Evolutionary conservation across 306 rosid genomes (phyloP).

Genomic region (Urtica urens): DNA sequence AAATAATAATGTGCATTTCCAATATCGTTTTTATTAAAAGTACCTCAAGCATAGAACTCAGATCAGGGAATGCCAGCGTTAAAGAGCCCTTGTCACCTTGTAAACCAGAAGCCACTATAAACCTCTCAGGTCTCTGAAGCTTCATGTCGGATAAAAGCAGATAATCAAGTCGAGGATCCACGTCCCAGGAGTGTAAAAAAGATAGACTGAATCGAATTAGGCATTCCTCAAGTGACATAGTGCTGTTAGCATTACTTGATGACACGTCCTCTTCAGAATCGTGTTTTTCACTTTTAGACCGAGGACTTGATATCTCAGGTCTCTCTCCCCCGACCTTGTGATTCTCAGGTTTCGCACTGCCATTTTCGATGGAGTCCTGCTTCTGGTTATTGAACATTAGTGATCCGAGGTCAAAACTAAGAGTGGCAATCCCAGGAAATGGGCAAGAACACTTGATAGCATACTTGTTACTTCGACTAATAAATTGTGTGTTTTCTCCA

Average conservation of each 20-base stretch:
- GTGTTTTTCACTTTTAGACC: constrained; percentile 17
- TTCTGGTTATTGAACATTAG: constrained; percentile 48
- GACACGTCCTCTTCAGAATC: constrained; percentile 22
- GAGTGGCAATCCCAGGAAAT: constrained; percentile 74
- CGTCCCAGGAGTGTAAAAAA: constrained; percentile 73
- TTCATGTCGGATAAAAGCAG: constrained; percentile 72
- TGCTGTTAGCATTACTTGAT: constrained; percentile 22
- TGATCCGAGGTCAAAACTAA: constrained; percentile 73
- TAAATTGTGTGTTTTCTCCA: constrained; percentile 21
- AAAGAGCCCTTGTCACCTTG: constrained; percentile 90
- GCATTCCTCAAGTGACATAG: constrained; percentile 60
- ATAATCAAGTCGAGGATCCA: constrained; percentile 66
- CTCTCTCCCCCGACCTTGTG: constrained; percentile 39
- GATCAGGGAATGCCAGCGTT: constrained; percentile 79
- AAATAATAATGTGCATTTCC: constrained; percentile 24
- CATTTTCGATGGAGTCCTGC: constrained; percentile 27
- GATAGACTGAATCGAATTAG: constrained; percentile 77
- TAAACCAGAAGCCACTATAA: constrained; percentile 70
- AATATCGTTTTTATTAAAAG: constrained; percentile 22
- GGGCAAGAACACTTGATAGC: constrained; percentile 77
- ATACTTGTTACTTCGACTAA: constrained; percentile 38
- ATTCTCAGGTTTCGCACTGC: constrained; percentile 24
- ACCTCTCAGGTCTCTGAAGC: constrained; percentile 66
- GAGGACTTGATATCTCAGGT: constrained; percentile 38
- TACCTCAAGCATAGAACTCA: constrained; percentile 71